A percentile compares a stretch with the other conserved stretches of the same genome.
Evolutionary conservation across 805 yeast species (phyloP).

Genomic region (Candida quercuum): DNA sequence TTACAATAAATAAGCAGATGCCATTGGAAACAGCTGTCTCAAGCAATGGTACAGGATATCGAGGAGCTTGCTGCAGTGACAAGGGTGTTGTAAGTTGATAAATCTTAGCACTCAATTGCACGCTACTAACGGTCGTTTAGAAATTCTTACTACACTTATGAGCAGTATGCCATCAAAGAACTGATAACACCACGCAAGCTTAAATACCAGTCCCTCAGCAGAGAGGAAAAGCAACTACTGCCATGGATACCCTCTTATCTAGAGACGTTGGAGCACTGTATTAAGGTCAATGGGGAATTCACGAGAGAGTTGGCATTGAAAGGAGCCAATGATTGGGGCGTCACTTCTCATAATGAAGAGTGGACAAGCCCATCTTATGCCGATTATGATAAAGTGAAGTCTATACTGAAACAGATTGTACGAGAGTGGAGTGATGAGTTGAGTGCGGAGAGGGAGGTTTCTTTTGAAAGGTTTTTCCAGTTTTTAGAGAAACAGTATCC

Average conservation of each 20-base stretch:
- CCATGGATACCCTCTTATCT: slow-evolving; percentile 47
- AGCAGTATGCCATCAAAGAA: slow-evolving; percentile 28
- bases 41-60: background rate
- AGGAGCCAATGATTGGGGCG: slow-evolving; percentile 49
- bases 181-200: slow-evolving; percentile 27
- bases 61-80: background rate
- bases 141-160: slow-evolving; percentile 17
- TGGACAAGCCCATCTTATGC: slow-evolving; percentile 37
- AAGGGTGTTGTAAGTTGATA: background rate
- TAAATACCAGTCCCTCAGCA: slow-evolving; percentile 32
- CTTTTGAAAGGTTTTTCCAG: slow-evolving; percentile 34
- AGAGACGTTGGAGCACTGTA: slow-evolving; percentile 34
- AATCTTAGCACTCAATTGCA: background rate
- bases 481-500: slow-evolving; percentile 32
- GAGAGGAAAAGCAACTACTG: slow-evolving; percentile 35
- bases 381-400: slow-evolving; percentile 54
- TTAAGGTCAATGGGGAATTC: slow-evolving; percentile 40
- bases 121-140: background rate
- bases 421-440: slow-evolving; percentile 65
- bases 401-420: slow-evolving; percentile 49
- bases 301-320: slow-evolving; percentile 35
- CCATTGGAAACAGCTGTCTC: too few relatives aligned
- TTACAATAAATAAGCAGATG: too few relatives aligned
- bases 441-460: slow-evolving; percentile 33
- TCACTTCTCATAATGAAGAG: slow-evolving; percentile 26